Base-by-base conservation (phyloP, 2,329 filamentous ascomycete species). In the Dichotomopilus funicola region DNA sequence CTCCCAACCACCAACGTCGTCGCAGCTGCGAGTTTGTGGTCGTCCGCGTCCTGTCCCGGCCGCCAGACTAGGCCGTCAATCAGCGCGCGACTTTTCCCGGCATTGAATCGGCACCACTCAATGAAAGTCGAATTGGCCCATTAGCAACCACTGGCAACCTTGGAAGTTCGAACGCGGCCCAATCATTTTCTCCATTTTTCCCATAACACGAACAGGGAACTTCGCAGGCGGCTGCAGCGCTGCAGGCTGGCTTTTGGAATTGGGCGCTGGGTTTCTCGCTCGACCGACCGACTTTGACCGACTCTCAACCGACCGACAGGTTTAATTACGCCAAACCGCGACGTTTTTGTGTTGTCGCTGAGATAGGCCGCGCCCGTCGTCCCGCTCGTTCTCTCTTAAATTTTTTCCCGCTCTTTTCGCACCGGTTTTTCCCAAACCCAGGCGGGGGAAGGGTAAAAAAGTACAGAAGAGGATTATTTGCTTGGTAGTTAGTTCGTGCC, bases 71-170 rank as follows among this genome's bases (percentile, higher is more conserved):
- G 13, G 12, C 55, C 12, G 11, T 52, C 51, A 59, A 56, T 51
- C 47, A 51, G 46, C 42, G 34, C 41, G 40, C 48, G 35, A 38
- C 50, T 4, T 41, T 40, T 19, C 49, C 44, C 49, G 11, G 67
- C 67, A 68, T 68, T 65, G 65, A 68, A 67, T 67, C 62, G 19
- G 63, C 68, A 68, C 64, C 67, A 64, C 72, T 74, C 67, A 66
- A 78, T 78, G 76, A 71, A 69, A 73, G 71, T 66, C 67, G 70
- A 66, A 62, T 63, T 64, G 62, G 61, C 63, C 66, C 62, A 56
- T 60, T 61, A 58, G 48, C 44, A 57, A 47, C 19, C 19, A 27
- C 19, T 27, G 19, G 19, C 19, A 27, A 27, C 19, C 19, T 27
- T 27, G 19, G 19, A 27, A 27, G 19, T 42, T 56, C 46, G 50